Evolutionary conservation across 345 rosid species (phyloP).

Genomic region (Brassica carinata): DNA sequence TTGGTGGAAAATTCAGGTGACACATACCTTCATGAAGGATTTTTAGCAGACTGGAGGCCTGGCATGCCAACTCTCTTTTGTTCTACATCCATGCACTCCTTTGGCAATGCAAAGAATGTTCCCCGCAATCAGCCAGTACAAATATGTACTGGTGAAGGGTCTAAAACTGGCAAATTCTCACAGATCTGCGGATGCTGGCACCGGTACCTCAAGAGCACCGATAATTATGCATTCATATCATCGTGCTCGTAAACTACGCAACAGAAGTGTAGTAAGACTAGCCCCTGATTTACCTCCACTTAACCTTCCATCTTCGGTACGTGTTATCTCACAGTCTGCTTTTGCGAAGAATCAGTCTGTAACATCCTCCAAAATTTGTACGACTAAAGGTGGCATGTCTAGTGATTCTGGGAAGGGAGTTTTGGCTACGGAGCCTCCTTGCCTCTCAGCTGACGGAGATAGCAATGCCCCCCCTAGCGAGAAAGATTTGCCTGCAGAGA

Average conservation of each 20-base stretch:
- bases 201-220: constrained; percentile 45
- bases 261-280: constrained; percentile 68
- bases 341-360: constrained; percentile 50
- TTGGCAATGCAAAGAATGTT: constrained; percentile 42
- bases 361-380: constrained; percentile 43
- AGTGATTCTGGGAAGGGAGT: constrained; percentile 47
- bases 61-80: constrained; percentile 44
- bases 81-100: constrained; percentile 35
- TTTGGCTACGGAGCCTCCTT: constrained; percentile 43
- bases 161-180: constrained; percentile 40
- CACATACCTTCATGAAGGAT: constrained; percentile 82
- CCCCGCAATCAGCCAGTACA: constrained; percentile 26
- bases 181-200: constrained; percentile 43
- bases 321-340: constrained; percentile 74
- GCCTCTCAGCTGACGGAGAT: constrained; percentile 37
- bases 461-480: constrained; percentile 41
- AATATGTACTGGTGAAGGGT: constrained; percentile 41
- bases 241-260: constrained; percentile 50
- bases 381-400: constrained; percentile 29
- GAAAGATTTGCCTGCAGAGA: constrained; percentile 50
- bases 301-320: constrained; percentile 89
- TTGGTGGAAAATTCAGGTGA: constrained; percentile 56
- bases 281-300: constrained; percentile 94
- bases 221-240: constrained; percentile 47
- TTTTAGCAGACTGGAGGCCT: constrained; percentile 85